Evolutionary conservation across 2,329 filamentous ascomycete species (phyloP).

Genomic region (Sclerotiophoma versabilis): DNA sequence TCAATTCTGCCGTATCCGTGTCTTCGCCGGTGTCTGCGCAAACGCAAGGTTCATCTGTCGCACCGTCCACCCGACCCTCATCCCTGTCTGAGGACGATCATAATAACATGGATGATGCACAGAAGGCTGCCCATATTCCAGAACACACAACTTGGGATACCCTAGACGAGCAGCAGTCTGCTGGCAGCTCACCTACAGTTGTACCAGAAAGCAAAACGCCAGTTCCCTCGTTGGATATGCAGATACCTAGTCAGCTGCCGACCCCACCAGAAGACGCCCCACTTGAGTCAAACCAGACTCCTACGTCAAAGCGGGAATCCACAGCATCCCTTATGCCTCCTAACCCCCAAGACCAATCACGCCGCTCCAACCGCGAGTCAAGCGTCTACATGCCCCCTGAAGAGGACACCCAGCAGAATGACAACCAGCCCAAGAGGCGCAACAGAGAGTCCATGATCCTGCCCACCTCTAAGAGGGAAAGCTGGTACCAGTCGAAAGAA

Average conservation of each 20-base stretch:
- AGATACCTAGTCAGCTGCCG: constrained; percentile 21
- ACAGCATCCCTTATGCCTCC: constrained; percentile 28
- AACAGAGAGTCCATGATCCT: constrained; percentile 42
- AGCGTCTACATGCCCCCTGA: constrained; percentile 38
- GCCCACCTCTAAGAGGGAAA: constrained; percentile 30
- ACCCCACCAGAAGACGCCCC: constrained; percentile 18
- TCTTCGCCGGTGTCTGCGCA: constrained; percentile 49
- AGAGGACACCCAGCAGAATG: constrained; percentile 22
- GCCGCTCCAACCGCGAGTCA: constrained; percentile 43
- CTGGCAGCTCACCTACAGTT: constrained; percentile 46
- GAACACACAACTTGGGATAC: constrained; percentile 22
- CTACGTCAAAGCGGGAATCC: constrained; percentile 14
- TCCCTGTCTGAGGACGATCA: constrained; percentile 50
- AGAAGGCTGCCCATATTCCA: constrained; percentile 23
- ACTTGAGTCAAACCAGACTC: constrained; percentile 19
- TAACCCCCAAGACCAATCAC: constrained; percentile 25
- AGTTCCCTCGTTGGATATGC: constrained; percentile 32
- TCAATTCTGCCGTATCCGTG: constrained; percentile 44
- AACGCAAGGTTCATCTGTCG: constrained; percentile 47
- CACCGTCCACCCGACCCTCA: constrained; percentile 49
- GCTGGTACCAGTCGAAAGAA: constrained; percentile 43
- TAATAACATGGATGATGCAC: constrained; percentile 24
- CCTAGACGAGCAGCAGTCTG: constrained; percentile 42
- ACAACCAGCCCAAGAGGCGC: constrained; percentile 27
- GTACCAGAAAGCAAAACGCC: constrained; percentile 41